Percentiles rank a stretch among this genome's conserved stretches.
Conservation (phyloP, 2,329 filamentous ascomycete genomes). For the Beauveria pseudobassiana region DNA sequence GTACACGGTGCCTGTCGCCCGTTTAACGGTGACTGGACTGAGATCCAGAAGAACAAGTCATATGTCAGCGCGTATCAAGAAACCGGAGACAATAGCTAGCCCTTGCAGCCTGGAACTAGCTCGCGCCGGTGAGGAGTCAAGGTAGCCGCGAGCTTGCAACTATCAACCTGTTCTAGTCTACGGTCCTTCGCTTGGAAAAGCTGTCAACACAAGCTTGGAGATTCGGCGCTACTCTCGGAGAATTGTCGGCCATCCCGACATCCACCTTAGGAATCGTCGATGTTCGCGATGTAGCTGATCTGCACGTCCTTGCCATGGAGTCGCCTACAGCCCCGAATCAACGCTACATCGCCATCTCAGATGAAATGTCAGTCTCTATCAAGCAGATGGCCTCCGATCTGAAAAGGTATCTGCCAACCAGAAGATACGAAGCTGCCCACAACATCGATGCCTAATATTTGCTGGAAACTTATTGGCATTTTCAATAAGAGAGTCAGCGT, state of each 20-base stretch:
- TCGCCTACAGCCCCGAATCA: background rate
- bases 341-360: background rate
- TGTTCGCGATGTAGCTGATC: slow-evolving; percentile 17
- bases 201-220: slow-evolving; percentile 10
- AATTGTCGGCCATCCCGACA: slow-evolving; percentile 18
- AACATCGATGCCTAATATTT: background rate
- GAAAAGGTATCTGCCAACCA: background rate
- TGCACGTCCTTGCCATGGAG: background rate
- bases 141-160: slow-evolving; percentile 5
- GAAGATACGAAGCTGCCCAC: background rate
- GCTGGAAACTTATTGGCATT: background rate
- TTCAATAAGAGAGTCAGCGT: background rate
- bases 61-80: too few relatives aligned
- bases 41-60: background rate
- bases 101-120: slow-evolving; percentile 16
- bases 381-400: background rate
- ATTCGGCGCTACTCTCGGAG: slow-evolving; percentile 18
- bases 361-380: background rate
- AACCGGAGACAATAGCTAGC: slow-evolving; percentile 9
- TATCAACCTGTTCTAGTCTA: slow-evolving; percentile 13
- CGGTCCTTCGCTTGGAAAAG: slow-evolving; percentile 12
- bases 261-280: slow-evolving; percentile 18
- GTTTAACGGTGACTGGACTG: background rate
- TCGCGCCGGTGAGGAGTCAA: background rate
- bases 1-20: background rate